These are phyloP conservation scores for Rosa rugosa DNA, from an alignment of 306 rosid genomes.

Conservation along the genomic window DNA sequence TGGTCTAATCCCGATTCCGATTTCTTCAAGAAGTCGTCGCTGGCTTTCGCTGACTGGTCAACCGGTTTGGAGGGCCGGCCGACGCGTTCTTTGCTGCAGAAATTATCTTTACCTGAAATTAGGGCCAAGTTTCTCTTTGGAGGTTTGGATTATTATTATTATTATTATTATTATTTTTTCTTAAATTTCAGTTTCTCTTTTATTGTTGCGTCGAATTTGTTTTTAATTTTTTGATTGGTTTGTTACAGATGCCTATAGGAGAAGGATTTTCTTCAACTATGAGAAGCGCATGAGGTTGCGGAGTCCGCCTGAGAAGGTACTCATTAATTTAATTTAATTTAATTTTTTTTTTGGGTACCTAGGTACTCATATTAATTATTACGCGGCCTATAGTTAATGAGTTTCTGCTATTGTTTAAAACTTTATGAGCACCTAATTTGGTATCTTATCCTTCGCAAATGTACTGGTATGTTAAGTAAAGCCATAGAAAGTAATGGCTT, in stretches of 20 bases:
- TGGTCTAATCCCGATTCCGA: constrained; percentile 37
- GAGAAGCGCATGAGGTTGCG: constrained; percentile 84
- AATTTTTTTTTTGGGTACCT: too few relatives aligned
- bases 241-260: constrained; percentile 72
- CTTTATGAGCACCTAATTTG: background rate
- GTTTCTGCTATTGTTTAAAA: background rate
- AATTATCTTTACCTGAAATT: constrained; percentile 54
- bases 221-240: background rate
- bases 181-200: background rate
- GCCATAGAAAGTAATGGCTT: background rate
- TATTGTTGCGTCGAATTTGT: background rate
- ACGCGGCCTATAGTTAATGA: background rate
- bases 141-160: constrained; percentile 39
- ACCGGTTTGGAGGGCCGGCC: constrained; percentile 13
- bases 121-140: constrained; percentile 41
- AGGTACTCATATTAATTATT: background rate
- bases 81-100: constrained; percentile 31
- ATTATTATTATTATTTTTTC: too few relatives aligned
- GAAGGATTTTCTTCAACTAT: constrained; percentile 84
- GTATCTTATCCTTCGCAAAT: background rate
- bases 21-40: constrained; percentile 11
- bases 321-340: background rate
- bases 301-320: constrained; percentile 92
- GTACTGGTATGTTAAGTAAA: background rate
- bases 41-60: constrained; percentile 32